Percentiles rank a stretch among this genome's conserved stretches.
phyloP scores from a whole-genome alignment of 805 yeast genomes.

The Suhomyces emberorum region DNA sequence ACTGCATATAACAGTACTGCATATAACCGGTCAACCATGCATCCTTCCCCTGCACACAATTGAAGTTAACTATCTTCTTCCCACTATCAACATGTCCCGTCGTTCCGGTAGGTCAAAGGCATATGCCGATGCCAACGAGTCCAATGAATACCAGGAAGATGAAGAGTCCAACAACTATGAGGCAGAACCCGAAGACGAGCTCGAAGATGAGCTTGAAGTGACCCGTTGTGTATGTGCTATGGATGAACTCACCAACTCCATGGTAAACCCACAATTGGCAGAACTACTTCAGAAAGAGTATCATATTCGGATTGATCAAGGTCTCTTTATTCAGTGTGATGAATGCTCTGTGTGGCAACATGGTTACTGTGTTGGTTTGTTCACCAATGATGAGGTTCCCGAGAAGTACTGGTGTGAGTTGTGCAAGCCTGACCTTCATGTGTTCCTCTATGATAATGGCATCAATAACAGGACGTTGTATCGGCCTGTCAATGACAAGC shows the following conservation, averaged over 20 bases:
- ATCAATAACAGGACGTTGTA: slow-evolving; percentile 34
- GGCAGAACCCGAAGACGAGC: slow-evolving; percentile 21
- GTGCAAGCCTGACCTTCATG: slow-evolving; percentile 84
- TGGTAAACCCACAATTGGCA: slow-evolving; percentile 23
- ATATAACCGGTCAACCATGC: too few relatives aligned
- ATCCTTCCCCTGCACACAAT: too few relatives aligned
- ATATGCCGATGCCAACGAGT: slow-evolving; percentile 14
- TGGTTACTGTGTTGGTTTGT: slow-evolving; percentile 90
- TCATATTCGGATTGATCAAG: slow-evolving; percentile 45
- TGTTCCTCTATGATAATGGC: slow-evolving; percentile 33
- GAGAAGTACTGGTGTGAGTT: slow-evolving; percentile 94
- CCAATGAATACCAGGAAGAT: slow-evolving; percentile 13
- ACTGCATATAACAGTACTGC: too few relatives aligned
- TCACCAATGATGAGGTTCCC: slow-evolving; percentile 71
- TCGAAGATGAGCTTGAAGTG: slow-evolving; percentile 38
- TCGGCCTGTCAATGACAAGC: slow-evolving; percentile 38
- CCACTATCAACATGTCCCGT: slow-evolving; percentile 21
- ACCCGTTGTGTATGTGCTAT: slow-evolving; percentile 43
- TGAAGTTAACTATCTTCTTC: not conserved
- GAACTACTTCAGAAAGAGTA: slow-evolving; percentile 29
- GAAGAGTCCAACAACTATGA: slow-evolving; percentile 19
- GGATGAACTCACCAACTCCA: slow-evolving; percentile 31
- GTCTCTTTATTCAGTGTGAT: slow-evolving; percentile 82
- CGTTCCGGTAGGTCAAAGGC: slow-evolving; percentile 26
- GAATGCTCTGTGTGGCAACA: slow-evolving; percentile 96